Evolutionary conservation across 306 rosid genomes (phyloP).

Genomic region (Oemleria cerasiformis): DNA sequence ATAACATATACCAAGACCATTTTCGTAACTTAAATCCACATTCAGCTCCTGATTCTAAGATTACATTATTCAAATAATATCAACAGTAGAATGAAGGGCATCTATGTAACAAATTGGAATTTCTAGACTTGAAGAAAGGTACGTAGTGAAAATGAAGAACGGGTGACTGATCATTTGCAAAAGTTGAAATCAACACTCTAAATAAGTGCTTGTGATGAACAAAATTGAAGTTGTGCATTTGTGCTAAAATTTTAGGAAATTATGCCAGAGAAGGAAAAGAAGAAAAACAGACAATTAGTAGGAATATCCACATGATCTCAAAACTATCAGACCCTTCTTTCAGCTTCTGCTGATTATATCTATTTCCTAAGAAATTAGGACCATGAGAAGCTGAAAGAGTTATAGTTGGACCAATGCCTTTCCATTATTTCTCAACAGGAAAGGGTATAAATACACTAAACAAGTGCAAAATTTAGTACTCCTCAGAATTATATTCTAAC

Average conservation of each 20-base stretch:
- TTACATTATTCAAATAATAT: background rate
- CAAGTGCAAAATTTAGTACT: background rate
- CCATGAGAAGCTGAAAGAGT: background rate
- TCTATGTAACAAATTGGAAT: background rate
- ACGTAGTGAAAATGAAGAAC: background rate
- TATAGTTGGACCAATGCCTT: no score
- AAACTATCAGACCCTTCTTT: background rate
- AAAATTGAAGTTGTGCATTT: background rate
- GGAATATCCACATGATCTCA: background rate
- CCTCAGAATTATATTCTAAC: background rate
- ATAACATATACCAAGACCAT: background rate
- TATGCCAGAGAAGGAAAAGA: background rate
- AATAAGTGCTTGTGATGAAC: background rate
- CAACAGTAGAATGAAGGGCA: background rate
- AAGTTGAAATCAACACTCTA: conserved; percentile 1
- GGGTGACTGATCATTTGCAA: background rate
- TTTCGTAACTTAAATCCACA: background rate
- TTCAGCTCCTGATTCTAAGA: conserved; percentile 1
- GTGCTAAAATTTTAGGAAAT: background rate
- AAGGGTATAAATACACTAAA: background rate
- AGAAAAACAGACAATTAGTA: background rate
- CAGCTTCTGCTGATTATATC: background rate
- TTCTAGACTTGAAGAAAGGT: background rate
- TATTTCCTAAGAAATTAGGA: background rate
- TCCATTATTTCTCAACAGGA: background rate